Conservation (phyloP, 2,329 filamentous ascomycete genomes). For the Myriosclerotinia scirpicola region DNA sequence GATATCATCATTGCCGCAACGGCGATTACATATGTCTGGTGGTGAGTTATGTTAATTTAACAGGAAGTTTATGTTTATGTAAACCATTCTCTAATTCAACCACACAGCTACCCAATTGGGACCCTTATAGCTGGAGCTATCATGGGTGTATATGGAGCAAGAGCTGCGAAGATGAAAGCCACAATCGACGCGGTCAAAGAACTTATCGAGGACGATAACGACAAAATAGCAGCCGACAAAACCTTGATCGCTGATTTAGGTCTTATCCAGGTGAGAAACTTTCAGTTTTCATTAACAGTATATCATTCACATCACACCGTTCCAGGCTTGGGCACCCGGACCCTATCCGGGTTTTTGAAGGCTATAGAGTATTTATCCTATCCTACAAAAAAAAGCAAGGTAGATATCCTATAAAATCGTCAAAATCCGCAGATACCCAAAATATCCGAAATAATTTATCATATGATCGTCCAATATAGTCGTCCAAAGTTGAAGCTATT, state of each 20-base stretch:
- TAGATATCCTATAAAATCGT: too few species aligned
- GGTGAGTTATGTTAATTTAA: not conserved
- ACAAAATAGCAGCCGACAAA: not conserved
- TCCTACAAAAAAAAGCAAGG: too few species aligned
- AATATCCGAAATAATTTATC: too few species aligned
- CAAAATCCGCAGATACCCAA: too few species aligned
- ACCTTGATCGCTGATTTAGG: not conserved
- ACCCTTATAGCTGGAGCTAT: not conserved
- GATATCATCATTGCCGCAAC: constrained; percentile 10
- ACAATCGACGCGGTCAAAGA: not conserved
- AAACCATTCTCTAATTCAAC: not conserved
- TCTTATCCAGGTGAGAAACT: not conserved
- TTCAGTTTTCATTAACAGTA: not conserved
- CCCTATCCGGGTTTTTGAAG: too few species aligned
- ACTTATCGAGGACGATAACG: not conserved
- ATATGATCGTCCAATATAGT: too few species aligned
- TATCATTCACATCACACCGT: too few species aligned
- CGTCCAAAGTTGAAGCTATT: too few species aligned
- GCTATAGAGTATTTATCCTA: too few species aligned
- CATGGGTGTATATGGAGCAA: not conserved
- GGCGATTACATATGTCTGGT: not conserved
- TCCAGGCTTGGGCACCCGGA: too few species aligned
- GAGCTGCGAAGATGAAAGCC: not conserved
- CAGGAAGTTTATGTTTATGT: not conserved
- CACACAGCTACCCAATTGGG: constrained; percentile 1